phyloP scores from a whole-genome alignment of 139 green algal species.

The Chlamydomonas sphaeroides region DNA sequence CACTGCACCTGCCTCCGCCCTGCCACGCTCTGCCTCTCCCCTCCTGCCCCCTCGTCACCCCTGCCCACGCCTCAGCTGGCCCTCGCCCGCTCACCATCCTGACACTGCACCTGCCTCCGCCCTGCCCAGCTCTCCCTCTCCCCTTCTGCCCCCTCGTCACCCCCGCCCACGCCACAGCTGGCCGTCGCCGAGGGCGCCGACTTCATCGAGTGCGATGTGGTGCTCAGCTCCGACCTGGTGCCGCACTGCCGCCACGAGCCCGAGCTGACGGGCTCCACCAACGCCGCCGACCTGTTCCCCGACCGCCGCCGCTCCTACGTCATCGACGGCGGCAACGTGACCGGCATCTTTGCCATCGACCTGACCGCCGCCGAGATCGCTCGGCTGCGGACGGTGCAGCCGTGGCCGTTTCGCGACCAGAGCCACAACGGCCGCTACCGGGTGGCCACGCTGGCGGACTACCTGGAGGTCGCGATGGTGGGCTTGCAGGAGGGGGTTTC shows the following conservation, averaged over 20 bases:
- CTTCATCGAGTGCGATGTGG: conserved; percentile 79
- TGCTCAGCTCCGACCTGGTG: conserved; percentile 68
- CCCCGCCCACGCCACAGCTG: background rate
- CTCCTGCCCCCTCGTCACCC: no score
- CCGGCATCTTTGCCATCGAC: conserved; percentile 47
- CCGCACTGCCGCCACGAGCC: conserved; percentile 76
- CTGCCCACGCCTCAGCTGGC: no score
- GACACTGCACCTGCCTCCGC: background rate
- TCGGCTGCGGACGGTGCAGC: conserved; percentile 39
- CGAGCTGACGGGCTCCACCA: conserved; percentile 62
- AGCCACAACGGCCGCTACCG: conserved; percentile 32
- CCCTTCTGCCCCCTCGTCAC: background rate
- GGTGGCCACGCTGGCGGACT: conserved; percentile 52
- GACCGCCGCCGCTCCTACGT: conserved; percentile 25
- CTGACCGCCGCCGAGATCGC: conserved; percentile 38
- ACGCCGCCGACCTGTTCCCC: conserved; percentile 61
- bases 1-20: background rate
- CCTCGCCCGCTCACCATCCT: background rate
- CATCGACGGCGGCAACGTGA: conserved; percentile 60
- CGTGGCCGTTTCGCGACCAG: conserved; percentile 52
- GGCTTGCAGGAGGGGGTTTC: background rate
- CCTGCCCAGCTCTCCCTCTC: background rate
- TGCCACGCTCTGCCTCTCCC: background rate
- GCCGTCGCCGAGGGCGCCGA: conserved; percentile 57
- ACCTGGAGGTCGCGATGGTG: conserved; percentile 43